Percentiles rank a stretch among this genome's conserved stretches.
Conservation (phyloP, 2,329 filamentous ascomycete species). For the Aspergillus vadensis region DNA sequence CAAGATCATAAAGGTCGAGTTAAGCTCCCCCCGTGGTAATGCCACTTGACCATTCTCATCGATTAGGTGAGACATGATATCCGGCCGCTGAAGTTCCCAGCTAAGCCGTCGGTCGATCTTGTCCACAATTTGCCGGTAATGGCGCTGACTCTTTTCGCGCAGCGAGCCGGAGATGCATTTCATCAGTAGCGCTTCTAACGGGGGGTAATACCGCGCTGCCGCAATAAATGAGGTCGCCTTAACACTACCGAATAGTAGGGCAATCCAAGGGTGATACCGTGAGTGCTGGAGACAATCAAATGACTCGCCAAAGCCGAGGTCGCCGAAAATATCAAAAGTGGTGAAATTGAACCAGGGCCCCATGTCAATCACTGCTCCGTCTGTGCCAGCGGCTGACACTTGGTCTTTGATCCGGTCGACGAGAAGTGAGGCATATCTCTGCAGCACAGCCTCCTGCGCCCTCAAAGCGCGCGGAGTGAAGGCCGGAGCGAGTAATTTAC, state of each 20-base stretch:
- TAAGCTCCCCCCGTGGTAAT: no score
- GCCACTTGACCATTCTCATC: no score
- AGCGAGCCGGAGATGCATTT: conserved; percentile 16
- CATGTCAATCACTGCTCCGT: conserved; percentile 19
- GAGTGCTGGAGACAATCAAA: conserved; percentile 34
- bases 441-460: neutral
- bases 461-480: conserved; percentile 6
- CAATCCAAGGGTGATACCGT: conserved; percentile 34
- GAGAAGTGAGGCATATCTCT: conserved; percentile 7
- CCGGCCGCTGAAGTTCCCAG: no score
- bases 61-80: no score
- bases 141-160: conserved; percentile 16
- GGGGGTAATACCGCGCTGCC: conserved; percentile 23
- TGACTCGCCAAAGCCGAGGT: conserved; percentile 36
- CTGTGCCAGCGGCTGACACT: neutral
- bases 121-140: conserved; percentile 24
- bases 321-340: conserved; percentile 41
- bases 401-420: neutral
- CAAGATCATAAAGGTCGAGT: conserved; percentile 4
- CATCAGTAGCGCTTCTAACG: conserved; percentile 20
- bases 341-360: conserved; percentile 29
- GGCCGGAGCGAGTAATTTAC: neutral
- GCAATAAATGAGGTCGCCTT: conserved; percentile 27
- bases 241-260: conserved; percentile 29
- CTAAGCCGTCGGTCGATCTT: no score